Conservation (phyloP, 2,329 filamentous ascomycete species). For the Karstenula rhodostoma region DNA sequence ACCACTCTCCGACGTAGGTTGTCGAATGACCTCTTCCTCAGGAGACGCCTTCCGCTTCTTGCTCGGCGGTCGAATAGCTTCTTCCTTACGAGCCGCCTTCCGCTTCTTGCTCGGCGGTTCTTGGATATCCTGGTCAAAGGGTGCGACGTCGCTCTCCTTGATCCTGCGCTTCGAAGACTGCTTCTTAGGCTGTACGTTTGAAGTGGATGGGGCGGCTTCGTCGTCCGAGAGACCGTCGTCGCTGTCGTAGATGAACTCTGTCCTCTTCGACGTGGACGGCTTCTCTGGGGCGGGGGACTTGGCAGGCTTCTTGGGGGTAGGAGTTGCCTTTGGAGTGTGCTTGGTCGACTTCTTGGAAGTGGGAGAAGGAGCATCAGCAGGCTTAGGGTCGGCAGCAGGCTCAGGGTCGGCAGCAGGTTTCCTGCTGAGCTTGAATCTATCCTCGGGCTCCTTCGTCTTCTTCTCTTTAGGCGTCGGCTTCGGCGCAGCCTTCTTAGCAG, state of each 20-base stretch:
- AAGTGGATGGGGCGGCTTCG: neutral
- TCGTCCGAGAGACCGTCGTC: neutral
- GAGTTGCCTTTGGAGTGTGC: neutral
- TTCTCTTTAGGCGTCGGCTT: neutral
- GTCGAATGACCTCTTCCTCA: neutral
- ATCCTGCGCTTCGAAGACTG: neutral
- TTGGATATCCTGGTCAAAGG: neutral
- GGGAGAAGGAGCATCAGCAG: no score
- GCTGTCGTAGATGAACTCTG: neutral
- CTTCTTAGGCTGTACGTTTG: neutral
- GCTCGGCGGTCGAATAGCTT: neutral
- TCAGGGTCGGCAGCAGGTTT: neutral
- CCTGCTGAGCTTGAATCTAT: neutral
- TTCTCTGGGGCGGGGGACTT: neutral
- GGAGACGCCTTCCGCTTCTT: neutral
- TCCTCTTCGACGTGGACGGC: neutral
- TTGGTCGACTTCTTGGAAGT: neutral
- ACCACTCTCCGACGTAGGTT: neutral
- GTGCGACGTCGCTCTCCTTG: neutral
- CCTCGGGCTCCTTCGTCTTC: neutral
- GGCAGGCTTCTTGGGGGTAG: neutral
- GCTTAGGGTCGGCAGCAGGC: neutral
- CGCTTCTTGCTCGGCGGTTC: constrained; percentile 4
- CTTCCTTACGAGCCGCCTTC: neutral
- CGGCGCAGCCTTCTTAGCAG: neutral